phyloP scores from a whole-genome alignment of 331 rosid species.

The Acacia pycnantha region DNA sequence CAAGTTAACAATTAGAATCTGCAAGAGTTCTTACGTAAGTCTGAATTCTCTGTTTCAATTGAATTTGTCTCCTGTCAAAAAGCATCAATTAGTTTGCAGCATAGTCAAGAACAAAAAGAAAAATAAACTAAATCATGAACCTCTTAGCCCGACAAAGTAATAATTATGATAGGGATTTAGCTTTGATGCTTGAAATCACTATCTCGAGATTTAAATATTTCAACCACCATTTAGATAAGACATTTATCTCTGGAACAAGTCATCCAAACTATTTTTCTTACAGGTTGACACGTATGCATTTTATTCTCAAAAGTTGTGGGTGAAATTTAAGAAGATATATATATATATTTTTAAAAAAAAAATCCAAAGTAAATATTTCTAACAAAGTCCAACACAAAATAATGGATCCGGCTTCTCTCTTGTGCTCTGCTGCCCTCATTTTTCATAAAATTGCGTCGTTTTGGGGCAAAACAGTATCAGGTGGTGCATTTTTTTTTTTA shows the following conservation, averaged over 20 bases:
- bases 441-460: too few relatives aligned
- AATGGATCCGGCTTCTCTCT: not conserved
- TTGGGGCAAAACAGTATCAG: too few relatives aligned
- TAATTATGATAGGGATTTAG: not conserved
- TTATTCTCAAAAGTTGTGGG: not conserved
- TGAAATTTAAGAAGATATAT: not conserved
- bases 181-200: slow-evolving; percentile 12
- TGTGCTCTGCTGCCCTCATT: too few relatives aligned
- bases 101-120: not conserved
- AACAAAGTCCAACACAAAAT: not conserved
- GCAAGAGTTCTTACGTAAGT: slow-evolving; percentile 53
- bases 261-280: slow-evolving; percentile 6
- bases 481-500: too few relatives aligned
- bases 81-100: slow-evolving; percentile 17
- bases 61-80: slow-evolving; percentile 51
- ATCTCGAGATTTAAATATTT: not conserved
- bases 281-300: not conserved
- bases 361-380: not conserved
- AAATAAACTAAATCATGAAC: not conserved
- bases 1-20: slow-evolving; percentile 20
- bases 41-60: slow-evolving; percentile 31
- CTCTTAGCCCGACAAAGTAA: not conserved
- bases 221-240: not conserved
- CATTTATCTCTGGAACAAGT: not conserved
- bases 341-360: too few relatives aligned